Evolutionary conservation across 768 basidiomycete genomes (phyloP), one percentile per base, ranked within the genome.

Genomic region (Neoboletus magnificus): DNA sequence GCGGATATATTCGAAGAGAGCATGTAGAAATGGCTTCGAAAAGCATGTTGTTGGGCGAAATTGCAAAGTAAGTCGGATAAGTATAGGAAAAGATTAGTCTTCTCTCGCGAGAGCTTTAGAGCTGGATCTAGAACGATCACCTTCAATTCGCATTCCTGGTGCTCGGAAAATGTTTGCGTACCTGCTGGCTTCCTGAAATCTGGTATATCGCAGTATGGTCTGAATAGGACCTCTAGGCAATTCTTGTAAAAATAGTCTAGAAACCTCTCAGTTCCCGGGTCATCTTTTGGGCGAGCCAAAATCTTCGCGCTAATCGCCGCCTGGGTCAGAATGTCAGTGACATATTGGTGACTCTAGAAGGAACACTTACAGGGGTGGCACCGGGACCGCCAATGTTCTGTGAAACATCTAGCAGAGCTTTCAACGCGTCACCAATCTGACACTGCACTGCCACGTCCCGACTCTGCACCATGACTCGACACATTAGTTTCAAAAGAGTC

Each of bases 241-340:
- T 82, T 77, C 71, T 93, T 92, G 76, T 98, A 98, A 72, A 98
- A 96, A 69, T 93, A 92, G 37, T 94, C 89, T 66, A 95, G 77
- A 77, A 94, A 99, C 54, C 85, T 82, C 70, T 98, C 97, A 1
- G 87, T 87, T 35, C 84, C 82, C 7, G 89, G 87, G 50, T 93
- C 91, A 60, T 96, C 94, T 70, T 89, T 93, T 51, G 74, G 64
- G 6, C 86, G 84, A 30, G 75, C 79, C 71, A 77, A 70, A 43
- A 78, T 71, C 70, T 84, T 80, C 46, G 74, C 73, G 39, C 62
- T 69, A 46, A 71, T 63, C 66, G 62, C 61, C 44, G 65, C 58
- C 69, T 71, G 48, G 16, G 39, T 53, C 23, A 54, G 46, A 29
- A 46, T 47, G 43, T 58, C 12, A 63, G 42, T 45, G 47, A 43